Percentiles rank a stretch among this genome's conserved stretches.
Conservation (phyloP, 179 eudicot genomes). For the Silene noctiflora region DNA sequence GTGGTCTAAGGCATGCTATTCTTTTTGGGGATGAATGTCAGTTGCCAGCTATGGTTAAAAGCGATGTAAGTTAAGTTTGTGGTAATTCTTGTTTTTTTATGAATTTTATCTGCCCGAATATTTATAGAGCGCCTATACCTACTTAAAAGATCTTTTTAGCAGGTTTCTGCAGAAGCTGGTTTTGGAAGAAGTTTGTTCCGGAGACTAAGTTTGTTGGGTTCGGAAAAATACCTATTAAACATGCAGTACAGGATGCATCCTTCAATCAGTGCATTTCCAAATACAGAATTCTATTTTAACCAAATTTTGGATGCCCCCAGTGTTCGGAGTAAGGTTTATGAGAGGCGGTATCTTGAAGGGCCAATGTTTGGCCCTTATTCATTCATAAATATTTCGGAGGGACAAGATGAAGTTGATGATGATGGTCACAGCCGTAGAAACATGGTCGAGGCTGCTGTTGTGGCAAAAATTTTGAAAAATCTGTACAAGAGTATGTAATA, state of each 20-base stretch:
- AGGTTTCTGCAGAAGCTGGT: slow-evolving; percentile 54
- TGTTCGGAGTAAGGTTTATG: slow-evolving; percentile 37
- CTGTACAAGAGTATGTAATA: slow-evolving; percentile 44
- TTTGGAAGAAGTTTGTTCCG: slow-evolving; percentile 72
- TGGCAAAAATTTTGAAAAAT: slow-evolving; percentile 28
- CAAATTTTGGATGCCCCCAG: slow-evolving; percentile 47
- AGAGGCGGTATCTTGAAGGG: slow-evolving; percentile 42
- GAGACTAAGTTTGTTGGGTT: slow-evolving; percentile 55
- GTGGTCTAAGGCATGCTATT: slow-evolving; percentile 52
- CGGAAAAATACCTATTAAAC: slow-evolving; percentile 55
- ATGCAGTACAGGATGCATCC: slow-evolving; percentile 83
- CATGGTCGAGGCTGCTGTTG: slow-evolving; percentile 40
- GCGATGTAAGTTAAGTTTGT: slow-evolving; percentile 31
- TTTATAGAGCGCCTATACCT: too few relatives aligned
- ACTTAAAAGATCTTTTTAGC: not conserved
- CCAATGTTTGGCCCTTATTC: slow-evolving; percentile 70
- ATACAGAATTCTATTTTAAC: slow-evolving; percentile 45
- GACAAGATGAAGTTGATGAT: slow-evolving; percentile 61
- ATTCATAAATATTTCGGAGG: slow-evolving; percentile 59
- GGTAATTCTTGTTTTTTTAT: not conserved
- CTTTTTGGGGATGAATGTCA: slow-evolving; percentile 60
- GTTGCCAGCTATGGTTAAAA: slow-evolving; percentile 46
- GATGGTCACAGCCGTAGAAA: slow-evolving; percentile 54
- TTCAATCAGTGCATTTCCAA: slow-evolving; percentile 63
- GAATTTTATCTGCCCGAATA: not conserved